These are phyloP conservation scores for Corchorus olitorius DNA, from an alignment of 345 rosid genomes.

Conservation along the genomic window DNA sequence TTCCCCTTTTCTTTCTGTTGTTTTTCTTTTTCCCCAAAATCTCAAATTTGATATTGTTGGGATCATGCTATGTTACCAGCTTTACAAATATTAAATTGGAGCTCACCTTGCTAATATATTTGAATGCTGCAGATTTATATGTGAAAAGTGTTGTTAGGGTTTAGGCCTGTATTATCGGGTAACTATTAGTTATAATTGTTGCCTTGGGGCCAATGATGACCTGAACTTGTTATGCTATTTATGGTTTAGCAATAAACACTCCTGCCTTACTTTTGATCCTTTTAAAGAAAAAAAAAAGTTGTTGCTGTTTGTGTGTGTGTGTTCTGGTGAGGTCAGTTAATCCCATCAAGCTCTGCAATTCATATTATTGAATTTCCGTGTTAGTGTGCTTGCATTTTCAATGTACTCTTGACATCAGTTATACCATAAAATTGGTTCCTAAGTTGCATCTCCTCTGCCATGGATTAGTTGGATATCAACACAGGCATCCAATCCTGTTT, in stretches of 20 bases:
- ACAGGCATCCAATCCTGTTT: not conserved
- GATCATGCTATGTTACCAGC: not conserved
- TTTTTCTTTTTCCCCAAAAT: not conserved
- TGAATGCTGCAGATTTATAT: not conserved
- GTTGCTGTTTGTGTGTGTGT: not conserved
- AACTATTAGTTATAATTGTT: not conserved
- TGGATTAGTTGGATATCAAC: slow-evolving; percentile 2
- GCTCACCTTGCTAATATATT: not conserved
- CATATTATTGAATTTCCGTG: not conserved
- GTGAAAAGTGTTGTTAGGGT: not conserved
- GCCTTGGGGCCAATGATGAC: not conserved
- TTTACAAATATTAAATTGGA: not conserved
- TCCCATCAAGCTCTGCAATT: not conserved
- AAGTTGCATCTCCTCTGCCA: not conserved
- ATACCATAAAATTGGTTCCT: not conserved
- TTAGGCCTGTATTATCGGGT: not conserved
- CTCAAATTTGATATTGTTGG: not conserved
- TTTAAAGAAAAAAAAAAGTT: too few relatives aligned
- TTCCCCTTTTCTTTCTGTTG: not conserved
- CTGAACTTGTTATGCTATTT: not conserved
- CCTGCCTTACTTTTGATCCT: not conserved
- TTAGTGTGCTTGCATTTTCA: not conserved
- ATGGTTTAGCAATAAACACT: slow-evolving; percentile 1
- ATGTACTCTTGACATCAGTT: not conserved
- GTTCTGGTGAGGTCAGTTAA: not conserved